These are phyloP conservation scores for Chlorencoelia australis DNA, from an alignment of 2,329 filamentous ascomycete species.

Conservation along the genomic window DNA sequence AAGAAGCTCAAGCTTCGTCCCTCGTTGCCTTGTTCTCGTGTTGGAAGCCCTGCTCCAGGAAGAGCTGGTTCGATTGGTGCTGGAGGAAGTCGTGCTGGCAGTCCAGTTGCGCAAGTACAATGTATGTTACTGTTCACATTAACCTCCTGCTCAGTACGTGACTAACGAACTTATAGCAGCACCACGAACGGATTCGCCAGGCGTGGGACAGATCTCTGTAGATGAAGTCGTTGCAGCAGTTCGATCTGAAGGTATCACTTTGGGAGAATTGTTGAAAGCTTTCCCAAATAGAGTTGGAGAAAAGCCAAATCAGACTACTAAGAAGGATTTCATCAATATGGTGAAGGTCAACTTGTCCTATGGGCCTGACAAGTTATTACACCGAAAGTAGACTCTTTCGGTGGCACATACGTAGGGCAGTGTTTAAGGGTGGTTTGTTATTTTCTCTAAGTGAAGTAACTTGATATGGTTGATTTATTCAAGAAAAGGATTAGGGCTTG, in stretches of 20 bases:
- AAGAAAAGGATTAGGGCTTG: too few species aligned
- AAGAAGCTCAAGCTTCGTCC: constrained; percentile 45
- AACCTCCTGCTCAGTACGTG: not conserved
- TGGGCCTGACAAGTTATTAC: constrained; percentile 43
- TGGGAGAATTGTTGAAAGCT: constrained; percentile 42
- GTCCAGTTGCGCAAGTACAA: constrained; percentile 17
- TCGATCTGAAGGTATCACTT: constrained; percentile 42
- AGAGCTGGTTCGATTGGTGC: constrained; percentile 11
- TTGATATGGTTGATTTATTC: too few species aligned
- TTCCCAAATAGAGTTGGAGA: constrained; percentile 44
- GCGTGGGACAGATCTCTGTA: constrained; percentile 33
- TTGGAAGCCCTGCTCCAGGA: constrained; percentile 43
- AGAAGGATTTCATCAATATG: constrained; percentile 46
- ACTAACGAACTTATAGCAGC: constrained; percentile 7
- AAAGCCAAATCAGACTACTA: constrained; percentile 39
- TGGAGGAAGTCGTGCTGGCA: constrained; percentile 25
- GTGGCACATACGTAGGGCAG: too few species aligned
- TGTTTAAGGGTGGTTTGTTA: too few species aligned
- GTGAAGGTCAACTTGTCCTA: constrained; percentile 47
- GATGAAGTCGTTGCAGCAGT: constrained; percentile 46
- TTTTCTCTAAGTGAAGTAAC: too few species aligned
- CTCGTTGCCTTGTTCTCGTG: constrained; percentile 46
- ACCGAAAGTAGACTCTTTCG: constrained; percentile 17
- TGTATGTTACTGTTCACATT: constrained; percentile 7
- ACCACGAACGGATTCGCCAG: constrained; percentile 7